phyloP scores from a whole-genome alignment of 139 green algal species.

The Eudorina sp. region DNA sequence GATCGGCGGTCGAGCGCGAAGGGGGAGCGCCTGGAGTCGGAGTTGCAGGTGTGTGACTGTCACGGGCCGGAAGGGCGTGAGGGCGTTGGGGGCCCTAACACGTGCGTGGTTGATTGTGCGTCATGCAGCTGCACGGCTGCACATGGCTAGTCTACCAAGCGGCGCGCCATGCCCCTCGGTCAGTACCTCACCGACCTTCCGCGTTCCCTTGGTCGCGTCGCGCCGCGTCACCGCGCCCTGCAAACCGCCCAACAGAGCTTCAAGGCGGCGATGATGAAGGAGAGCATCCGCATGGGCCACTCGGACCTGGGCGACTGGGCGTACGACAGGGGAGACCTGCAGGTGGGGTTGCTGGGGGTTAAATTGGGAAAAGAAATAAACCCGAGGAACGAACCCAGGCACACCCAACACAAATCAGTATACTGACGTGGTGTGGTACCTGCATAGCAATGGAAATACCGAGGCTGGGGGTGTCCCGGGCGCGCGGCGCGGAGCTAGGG shows the following conservation, averaged over 20 bases:
- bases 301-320: constrained; percentile 90
- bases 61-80: not conserved
- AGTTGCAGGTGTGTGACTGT: constrained; percentile 68
- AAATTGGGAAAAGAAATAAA: no score
- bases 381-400: no score
- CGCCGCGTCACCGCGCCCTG: not conserved
- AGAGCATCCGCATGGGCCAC: constrained; percentile 93
- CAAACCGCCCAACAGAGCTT: not conserved
- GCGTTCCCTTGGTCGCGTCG: no score
- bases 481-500: no score
- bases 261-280: constrained; percentile 85
- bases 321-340: constrained; percentile 86
- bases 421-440: no score
- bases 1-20: constrained; percentile 55
- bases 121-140: no score
- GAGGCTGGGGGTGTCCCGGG: no score
- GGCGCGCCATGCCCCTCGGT: no score
- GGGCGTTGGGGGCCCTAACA: not conserved
- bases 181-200: no score
- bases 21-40: constrained; percentile 82
- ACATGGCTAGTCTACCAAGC: no score
- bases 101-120: not conserved
- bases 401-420: no score
- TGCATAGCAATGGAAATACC: no score
- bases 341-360: constrained; percentile 61